Evolutionary conservation across 306 rosid species (phyloP).

Genomic region (Prosopis cineraria): DNA sequence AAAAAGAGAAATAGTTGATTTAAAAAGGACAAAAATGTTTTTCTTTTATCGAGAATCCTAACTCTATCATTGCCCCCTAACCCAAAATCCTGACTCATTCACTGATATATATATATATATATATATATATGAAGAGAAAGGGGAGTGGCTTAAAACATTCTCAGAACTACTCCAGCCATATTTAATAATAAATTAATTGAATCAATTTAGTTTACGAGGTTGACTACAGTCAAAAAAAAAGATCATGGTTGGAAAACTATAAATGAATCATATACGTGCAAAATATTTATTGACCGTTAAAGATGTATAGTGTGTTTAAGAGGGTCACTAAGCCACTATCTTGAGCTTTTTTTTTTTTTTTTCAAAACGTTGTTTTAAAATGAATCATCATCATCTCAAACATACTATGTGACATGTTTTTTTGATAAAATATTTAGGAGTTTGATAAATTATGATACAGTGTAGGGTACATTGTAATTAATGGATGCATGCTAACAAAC

Average conservation of each 20-base stretch:
- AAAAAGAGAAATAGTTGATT: no score
- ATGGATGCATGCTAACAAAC: background rate
- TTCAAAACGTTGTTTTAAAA: background rate
- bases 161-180: background rate
- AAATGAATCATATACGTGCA: background rate
- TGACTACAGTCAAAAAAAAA: background rate
- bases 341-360: no score
- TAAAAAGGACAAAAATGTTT: no score
- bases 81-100: no score
- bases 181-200: background rate
- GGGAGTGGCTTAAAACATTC: background rate
- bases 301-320: background rate
- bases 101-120: no score
- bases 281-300: background rate
- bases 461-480: background rate
- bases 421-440: background rate
- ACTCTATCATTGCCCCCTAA: no score
- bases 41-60: no score
- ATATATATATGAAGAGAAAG: background rate
- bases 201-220: background rate
- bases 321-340: no score
- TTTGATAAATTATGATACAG: background rate
- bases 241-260: background rate
- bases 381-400: background rate
- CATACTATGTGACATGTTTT: background rate